Conservation (phyloP, 768 basidiomycete species). For the Imleria badia region DNA sequence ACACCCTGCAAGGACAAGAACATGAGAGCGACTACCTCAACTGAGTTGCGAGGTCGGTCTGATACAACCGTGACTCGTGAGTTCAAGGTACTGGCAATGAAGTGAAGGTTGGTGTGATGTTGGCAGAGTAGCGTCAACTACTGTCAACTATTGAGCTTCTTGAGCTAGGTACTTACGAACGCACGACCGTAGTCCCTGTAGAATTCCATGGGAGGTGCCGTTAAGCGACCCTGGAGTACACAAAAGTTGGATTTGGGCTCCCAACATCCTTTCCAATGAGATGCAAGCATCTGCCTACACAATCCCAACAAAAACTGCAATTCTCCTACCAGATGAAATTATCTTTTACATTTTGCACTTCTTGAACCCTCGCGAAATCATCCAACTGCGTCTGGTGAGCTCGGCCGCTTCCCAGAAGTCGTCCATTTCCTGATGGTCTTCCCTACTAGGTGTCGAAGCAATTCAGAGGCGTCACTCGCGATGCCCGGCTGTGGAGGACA, state of each 20-base stretch:
- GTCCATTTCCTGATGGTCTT: background rate
- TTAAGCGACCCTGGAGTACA: background rate
- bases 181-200: too few species aligned
- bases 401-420: background rate
- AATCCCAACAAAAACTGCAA: background rate
- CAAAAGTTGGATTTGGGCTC: background rate
- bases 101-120: too few species aligned
- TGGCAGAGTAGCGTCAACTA: too few species aligned
- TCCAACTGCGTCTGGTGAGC: conserved; percentile 19
- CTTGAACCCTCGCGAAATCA: conserved; percentile 14
- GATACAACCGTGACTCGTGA: too few species aligned
- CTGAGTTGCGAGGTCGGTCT: too few species aligned
- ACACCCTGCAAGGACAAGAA: too few species aligned
- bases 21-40: too few species aligned
- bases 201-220: background rate
- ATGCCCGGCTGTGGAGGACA: conserved; percentile 18
- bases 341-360: conserved; percentile 14
- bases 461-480: conserved; percentile 14
- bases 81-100: too few species aligned
- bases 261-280: background rate
- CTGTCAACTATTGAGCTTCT: too few species aligned
- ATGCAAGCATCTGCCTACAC: conserved; percentile 11
- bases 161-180: too few species aligned
- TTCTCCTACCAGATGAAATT: conserved; percentile 19
- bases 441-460: conserved; percentile 21